Evolutionary conservation across 2,329 filamentous ascomycete genomes (phyloP), one percentile per base, ranked within the genome.

Genomic region (Penicillium thymicola): DNA sequence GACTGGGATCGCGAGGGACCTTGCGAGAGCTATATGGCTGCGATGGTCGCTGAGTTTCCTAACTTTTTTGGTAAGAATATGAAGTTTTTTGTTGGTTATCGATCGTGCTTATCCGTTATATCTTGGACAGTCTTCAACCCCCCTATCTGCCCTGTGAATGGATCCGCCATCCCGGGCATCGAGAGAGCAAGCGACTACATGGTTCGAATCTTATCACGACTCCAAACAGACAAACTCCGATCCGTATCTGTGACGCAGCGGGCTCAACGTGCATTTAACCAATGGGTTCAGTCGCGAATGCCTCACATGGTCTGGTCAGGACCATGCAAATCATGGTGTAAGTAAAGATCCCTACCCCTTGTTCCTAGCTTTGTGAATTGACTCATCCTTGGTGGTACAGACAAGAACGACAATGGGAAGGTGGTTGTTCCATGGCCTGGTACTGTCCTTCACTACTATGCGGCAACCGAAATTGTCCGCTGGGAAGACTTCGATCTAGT

Each of bases 371-470:
- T n/a, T 9, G 10, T 14, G 2, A 0, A 25, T 18, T 38, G 18
- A 28, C 42, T 47, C 7, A 42, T 27, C 5, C 16, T 34, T 14
- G 36, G 32, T 25, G 18, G 7, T n/a, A 50, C 21, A 54, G 51
- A 54, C 30, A 54, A 54, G 30, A 54, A 54, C n/a, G 45, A 27
- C 23, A 48, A 38, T 25, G 55, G 55, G 18, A 58, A 58, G 18
- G 41, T 58, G 14, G 38, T 58, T 18, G 56, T 56, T 16, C 56
- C 56, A 2, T 58, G 56, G 56, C 56, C 56, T 3, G 56, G 56
- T 11, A 58, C 56, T n/a, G 53, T 58, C 13, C 46, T 58, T n/a
- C 56, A 58, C 32, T 58, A 58, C 46, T 58, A 58, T 32, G 47
- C 52, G 16, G 56, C 56, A 34, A 58, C 56, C 4, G 51, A 48